Evolutionary conservation across 257 asterid genomes (phyloP), one percentile per base, ranked within the genome.

Genomic region (Penstemon barbatus): DNA sequence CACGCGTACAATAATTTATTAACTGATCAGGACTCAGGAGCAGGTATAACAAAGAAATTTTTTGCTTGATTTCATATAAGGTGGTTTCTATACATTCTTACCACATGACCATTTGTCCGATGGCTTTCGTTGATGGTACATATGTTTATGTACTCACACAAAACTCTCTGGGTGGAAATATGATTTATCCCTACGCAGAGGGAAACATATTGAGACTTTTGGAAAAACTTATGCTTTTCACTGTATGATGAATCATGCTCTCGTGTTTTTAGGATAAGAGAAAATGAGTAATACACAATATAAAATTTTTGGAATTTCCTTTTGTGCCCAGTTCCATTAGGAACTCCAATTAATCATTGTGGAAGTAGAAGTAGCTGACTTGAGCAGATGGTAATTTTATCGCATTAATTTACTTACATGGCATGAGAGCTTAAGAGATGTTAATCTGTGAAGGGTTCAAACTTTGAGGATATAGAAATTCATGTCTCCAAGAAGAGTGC

Each of bases 401-500:
- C 2, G 1, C 2, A 2, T 25, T 25, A 25, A 25, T 25, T 2
- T 25, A 25, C 33, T 25, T 25, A 25, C 33, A 25, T 25, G 33
- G 33, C 33, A 1, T 25, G 33, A 25, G 33, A 25, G 33, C 33
- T 25, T 2, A 25, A 25, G 33, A 25, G 33, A 25, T 25, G 33
- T 41, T 7, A 57, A 25, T 25, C 33, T 25, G 33, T 25, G 33
- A 25, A 37, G 36, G 39, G 11, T 25, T 61, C 48, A 13, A 18
- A 39, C 38, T 38, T 52, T 46, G 69, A 18, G 62, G 18, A 43
- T 59, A 60, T 25, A 63, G 1, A 25, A 33, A 40, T 33, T 50
- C 5, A 61, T 72, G 63, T 45, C n/a, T 55, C 52, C 43, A 43
- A 53, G 73, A 49, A 69, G 43, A 25, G 55, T 39, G 25, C 62